Conservation (phyloP, 257 asterid genomes). For the Ballota nigra region DNA sequence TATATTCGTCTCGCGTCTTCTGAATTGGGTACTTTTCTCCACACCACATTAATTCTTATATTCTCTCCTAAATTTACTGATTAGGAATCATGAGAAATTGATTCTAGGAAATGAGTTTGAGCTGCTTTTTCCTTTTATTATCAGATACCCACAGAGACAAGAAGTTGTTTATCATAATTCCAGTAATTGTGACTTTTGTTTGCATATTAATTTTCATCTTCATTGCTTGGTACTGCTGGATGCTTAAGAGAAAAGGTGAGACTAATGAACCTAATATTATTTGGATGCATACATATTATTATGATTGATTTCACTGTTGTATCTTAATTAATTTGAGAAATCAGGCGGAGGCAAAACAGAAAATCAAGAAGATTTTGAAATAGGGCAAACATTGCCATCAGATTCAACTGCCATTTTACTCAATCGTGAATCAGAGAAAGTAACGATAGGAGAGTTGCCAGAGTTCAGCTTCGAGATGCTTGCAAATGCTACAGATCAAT, state of each 20-base stretch:
- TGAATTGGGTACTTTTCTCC: conserved; percentile 13
- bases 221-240: conserved; percentile 21
- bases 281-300: too few relatives aligned
- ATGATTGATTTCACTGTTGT: too few relatives aligned
- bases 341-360: too few relatives aligned
- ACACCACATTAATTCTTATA: too few relatives aligned
- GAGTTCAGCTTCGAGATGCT: neutral
- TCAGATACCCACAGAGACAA: conserved; percentile 21
- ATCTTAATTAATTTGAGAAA: too few relatives aligned
- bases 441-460: neutral
- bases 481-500: conserved; percentile 3
- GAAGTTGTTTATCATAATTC: conserved; percentile 15
- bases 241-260: conserved; percentile 8
- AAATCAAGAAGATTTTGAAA: too few relatives aligned
- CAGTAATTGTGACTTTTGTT: neutral
- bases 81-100: neutral
- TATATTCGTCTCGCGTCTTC: too few relatives aligned
- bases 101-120: too few relatives aligned
- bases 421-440: neutral
- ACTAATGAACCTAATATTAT: too few relatives aligned
- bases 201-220: neutral
- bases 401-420: conserved; percentile 7
- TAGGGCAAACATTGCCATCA: neutral
- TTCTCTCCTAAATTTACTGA: neutral
- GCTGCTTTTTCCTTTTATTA: too few relatives aligned